Conservation (phyloP, 345 rosid species). For the Combretum micranthum region DNA sequence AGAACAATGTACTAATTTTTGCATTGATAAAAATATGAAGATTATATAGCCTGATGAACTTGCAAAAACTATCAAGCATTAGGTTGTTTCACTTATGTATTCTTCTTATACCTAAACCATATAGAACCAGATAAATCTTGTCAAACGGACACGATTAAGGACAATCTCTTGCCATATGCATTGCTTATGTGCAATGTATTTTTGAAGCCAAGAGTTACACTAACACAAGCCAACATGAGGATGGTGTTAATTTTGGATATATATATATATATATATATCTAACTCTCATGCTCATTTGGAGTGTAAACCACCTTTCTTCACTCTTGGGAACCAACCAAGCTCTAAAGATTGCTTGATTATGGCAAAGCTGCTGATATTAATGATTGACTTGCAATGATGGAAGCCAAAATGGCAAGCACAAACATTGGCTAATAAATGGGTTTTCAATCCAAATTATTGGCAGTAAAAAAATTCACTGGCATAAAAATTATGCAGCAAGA, state of each 20-base stretch:
- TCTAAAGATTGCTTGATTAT: conserved; percentile 27
- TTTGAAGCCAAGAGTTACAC: conserved; percentile 27
- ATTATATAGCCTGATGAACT: not conserved
- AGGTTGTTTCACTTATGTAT: too few relatives aligned
- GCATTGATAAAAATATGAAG: too few relatives aligned
- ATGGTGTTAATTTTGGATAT: conserved; percentile 25
- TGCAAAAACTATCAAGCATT: too few relatives aligned
- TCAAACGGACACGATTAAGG: not conserved
- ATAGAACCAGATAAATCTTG: too few relatives aligned
- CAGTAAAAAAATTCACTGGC: not conserved
- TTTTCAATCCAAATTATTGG: conserved; percentile 3
- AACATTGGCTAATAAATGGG: conserved; percentile 29
- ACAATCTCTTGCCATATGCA: conserved; percentile 26
- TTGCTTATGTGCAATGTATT: conserved; percentile 21
- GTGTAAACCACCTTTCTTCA: conserved; percentile 29
- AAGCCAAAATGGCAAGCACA: conserved; percentile 18
- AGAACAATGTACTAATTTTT: too few relatives aligned
- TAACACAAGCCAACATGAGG: conserved; percentile 27
- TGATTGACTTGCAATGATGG: conserved; percentile 31
- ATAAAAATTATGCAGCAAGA: conserved; percentile 13
- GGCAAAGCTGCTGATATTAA: conserved; percentile 24
- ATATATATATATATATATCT: conserved; percentile 29
- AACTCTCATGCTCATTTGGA: conserved; percentile 18
- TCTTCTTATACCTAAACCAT: too few relatives aligned
- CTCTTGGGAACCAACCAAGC: conserved; percentile 22